phyloP scores from a whole-genome alignment of 805 yeast species.

The Clavispora carvajalis region DNA sequence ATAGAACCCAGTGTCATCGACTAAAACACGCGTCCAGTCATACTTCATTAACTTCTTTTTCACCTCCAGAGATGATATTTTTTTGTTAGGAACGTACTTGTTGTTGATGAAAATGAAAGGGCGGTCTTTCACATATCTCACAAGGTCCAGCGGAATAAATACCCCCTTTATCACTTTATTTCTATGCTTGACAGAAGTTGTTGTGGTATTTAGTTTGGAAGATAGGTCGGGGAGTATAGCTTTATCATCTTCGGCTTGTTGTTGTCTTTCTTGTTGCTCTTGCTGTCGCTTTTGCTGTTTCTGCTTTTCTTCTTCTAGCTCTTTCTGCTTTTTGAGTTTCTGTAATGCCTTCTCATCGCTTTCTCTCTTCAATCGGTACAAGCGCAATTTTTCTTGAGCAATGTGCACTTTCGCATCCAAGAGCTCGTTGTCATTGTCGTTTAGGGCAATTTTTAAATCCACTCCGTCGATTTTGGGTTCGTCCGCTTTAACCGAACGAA shows the following conservation, averaged over 20 bases:
- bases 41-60: slow-evolving; percentile 54
- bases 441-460: slow-evolving; percentile 48
- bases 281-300: slow-evolving; percentile 1
- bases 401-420: slow-evolving; percentile 24
- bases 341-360: slow-evolving; percentile 28
- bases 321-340: slow-evolving; percentile 9
- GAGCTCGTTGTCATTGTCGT: slow-evolving; percentile 38
- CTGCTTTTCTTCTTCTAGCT: slow-evolving; percentile 4
- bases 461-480: slow-evolving; percentile 48
- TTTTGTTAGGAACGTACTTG: slow-evolving; percentile 43
- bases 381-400: slow-evolving; percentile 27
- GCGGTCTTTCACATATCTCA: slow-evolving; percentile 46
- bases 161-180: slow-evolving; percentile 29
- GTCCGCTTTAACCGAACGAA: slow-evolving; percentile 18
- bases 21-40: slow-evolving; percentile 60
- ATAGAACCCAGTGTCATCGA: slow-evolving; percentile 63
- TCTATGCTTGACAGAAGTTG: slow-evolving; percentile 26
- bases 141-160: slow-evolving; percentile 45
- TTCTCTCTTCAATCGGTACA: slow-evolving; percentile 21
- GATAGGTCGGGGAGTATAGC: slow-evolving; percentile 2
- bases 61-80: slow-evolving; percentile 50
- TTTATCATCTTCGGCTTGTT: slow-evolving; percentile 2
- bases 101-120: slow-evolving; percentile 55
- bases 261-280: neutral
- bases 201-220: slow-evolving; percentile 24